Evolutionary conservation across 805 yeast genomes (phyloP), one percentile per base, ranked within the genome.

Genomic region (Torulaspora microellipsoides): DNA sequence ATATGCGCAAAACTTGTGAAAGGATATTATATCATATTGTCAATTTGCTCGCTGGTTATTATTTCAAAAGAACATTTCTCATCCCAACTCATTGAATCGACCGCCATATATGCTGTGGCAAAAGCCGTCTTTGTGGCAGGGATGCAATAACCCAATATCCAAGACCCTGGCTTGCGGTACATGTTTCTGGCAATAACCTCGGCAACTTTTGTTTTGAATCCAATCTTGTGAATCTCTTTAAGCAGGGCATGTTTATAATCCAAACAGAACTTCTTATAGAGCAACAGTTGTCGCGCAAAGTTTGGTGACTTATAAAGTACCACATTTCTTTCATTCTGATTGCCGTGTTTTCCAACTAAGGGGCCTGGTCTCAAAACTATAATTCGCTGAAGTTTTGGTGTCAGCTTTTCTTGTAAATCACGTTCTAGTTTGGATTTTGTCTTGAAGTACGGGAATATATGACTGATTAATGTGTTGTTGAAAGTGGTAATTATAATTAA

Each of bases 321-420:
- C 13, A 37, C 15, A 27, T 28, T 20, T 17, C 15, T 37, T 9
- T 41, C 35, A 11, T 39, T 17, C 31, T n/a, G 52, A 42, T 30
- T 32, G 5, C 38, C 46, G 45, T 50, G 59, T 11, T 32, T 42
- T 4, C 68, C 69, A 15, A 56, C 41, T 4, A 59, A 27, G 17
- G 64, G 61, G n/a, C 64, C 64, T 9, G 64, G 64, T 43, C 59
- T 47, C 13, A 59, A 30, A 3, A 59, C 42, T 4, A 48, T 27
- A 11, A 56, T 31, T 14, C 50, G 48, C 11, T 43, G 38, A 29
- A 54, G 36, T 3, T 42, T 35, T 11, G 48, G 46, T 32, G 36
- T 15, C 30, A 49, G 23, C 13, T 34, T 34, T 30, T 42, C 40
- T 31, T 43, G 34, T 29, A 56, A 36, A 33, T 45, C 56, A 4